Evolutionary conservation across 768 basidiomycete genomes (phyloP).

Genomic region (Cystofilobasidium capitatum): DNA sequence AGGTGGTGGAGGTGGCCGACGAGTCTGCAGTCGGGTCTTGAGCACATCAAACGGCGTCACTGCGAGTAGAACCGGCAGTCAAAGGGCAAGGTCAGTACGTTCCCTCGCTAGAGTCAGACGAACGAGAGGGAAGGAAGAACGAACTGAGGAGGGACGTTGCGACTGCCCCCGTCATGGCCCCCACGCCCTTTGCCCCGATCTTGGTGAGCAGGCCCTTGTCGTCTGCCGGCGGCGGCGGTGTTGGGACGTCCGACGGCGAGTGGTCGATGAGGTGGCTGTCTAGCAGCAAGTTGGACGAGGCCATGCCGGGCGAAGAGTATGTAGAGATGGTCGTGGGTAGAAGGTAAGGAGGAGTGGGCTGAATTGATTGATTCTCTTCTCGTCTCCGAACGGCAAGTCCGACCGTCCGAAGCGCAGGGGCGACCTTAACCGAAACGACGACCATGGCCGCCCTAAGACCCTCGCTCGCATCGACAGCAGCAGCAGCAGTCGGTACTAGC

Average conservation of each 20-base stretch:
- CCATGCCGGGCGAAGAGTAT: too few species aligned
- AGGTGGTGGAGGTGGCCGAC: constrained; percentile 19
- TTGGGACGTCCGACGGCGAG: background rate
- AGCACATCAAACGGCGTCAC: constrained; percentile 99
- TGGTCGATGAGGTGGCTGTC: constrained; percentile 2
- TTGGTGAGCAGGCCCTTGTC: background rate
- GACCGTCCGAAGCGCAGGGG: too few species aligned
- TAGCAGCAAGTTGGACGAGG: background rate
- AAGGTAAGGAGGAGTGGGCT: too few species aligned
- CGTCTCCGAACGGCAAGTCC: too few species aligned
- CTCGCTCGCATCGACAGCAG: too few species aligned
- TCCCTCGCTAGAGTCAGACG: background rate
- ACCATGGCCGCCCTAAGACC: too few species aligned
- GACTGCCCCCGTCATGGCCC: constrained; percentile 25
- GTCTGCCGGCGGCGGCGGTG: background rate
- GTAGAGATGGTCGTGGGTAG: too few species aligned
- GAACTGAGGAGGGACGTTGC: constrained; percentile 23
- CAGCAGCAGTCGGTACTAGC: too few species aligned
- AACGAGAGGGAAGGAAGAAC: background rate
- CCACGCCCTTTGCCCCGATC: constrained; percentile 20
- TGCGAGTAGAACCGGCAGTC: constrained; percentile 36
- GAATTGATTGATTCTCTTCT: too few species aligned
- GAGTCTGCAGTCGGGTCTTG: constrained; percentile 92
- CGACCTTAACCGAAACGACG: too few species aligned
- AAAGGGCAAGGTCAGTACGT: background rate